A percentile compares a stretch with the other conserved stretches of the same genome.
phyloP scores from a whole-genome alignment of 2,329 filamentous ascomycete genomes.

The Fusarium temperatum region DNA sequence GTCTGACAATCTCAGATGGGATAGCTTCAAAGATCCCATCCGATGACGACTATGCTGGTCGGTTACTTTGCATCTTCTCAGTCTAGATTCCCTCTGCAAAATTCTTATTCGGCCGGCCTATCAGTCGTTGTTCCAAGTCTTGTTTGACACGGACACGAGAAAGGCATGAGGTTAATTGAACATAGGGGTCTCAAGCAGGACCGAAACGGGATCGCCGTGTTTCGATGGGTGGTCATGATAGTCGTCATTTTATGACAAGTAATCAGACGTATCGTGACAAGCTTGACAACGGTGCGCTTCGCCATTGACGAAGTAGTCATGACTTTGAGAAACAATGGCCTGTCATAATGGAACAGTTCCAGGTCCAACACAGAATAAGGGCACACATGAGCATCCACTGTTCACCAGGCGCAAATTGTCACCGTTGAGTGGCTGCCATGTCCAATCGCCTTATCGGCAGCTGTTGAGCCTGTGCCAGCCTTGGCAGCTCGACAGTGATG shows the following conservation, averaged over 20 bases:
- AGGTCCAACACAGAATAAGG: slow-evolving; percentile 12
- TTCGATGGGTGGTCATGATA: slow-evolving; percentile 26
- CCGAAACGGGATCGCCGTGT: slow-evolving; percentile 32
- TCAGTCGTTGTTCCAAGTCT: slow-evolving; percentile 7
- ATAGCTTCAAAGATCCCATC: slow-evolving; percentile 25
- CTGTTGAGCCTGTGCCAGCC: slow-evolving; percentile 36
- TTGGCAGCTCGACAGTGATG: slow-evolving; percentile 25
- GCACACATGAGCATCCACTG: slow-evolving; percentile 28
- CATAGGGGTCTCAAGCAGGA: slow-evolving; percentile 20
- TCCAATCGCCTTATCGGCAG: slow-evolving; percentile 45
- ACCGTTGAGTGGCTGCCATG: slow-evolving; percentile 30
- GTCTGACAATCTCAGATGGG: slow-evolving; percentile 28
- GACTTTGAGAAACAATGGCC: slow-evolving; percentile 26
- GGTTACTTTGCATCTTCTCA: not conserved
- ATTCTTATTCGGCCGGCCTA: not conserved
- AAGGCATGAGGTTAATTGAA: slow-evolving; percentile 35
- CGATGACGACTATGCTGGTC: slow-evolving; percentile 24
- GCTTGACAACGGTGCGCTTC: slow-evolving; percentile 4
- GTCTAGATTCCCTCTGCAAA: slow-evolving; percentile 18
- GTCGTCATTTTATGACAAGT: slow-evolving; percentile 19
- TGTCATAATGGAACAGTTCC: slow-evolving; percentile 37
- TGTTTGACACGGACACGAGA: slow-evolving; percentile 11
- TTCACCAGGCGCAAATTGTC: slow-evolving; percentile 19
- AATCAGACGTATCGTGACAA: slow-evolving; percentile 18
- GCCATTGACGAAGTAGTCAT: slow-evolving; percentile 4